Percentiles rank a stretch among this genome's conserved stretches.
Conservation (phyloP, 148 eudicot genomes). For the Oxyria digyna region DNA sequence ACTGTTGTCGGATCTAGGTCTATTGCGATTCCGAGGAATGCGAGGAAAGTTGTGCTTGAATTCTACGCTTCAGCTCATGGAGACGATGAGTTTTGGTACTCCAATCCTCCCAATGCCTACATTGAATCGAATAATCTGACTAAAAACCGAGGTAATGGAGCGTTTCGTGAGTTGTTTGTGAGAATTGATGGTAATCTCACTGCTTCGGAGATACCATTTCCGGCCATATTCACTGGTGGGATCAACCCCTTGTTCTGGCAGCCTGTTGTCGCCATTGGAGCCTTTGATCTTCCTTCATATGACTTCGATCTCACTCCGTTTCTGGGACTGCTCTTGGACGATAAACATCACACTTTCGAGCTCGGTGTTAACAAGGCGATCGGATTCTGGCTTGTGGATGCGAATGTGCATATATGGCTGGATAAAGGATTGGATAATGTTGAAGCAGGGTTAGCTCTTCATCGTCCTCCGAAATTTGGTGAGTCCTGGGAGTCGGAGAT, state of each 20-base stretch:
- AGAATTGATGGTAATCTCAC: slow-evolving; percentile 50
- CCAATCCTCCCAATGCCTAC: slow-evolving; percentile 67
- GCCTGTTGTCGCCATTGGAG: slow-evolving; percentile 75
- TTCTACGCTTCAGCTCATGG: slow-evolving; percentile 76
- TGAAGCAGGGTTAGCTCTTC: slow-evolving; percentile 22
- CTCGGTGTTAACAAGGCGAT: slow-evolving; percentile 52
- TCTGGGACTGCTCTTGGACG: slow-evolving; percentile 49
- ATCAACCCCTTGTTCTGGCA: slow-evolving; percentile 87
- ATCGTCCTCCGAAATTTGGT: slow-evolving; percentile 16
- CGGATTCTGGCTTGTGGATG: slow-evolving; percentile 74
- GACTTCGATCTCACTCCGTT: slow-evolving; percentile 74
- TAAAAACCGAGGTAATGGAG: slow-evolving; percentile 50
- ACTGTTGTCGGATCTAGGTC: slow-evolving; percentile 18
- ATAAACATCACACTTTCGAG: slow-evolving; percentile 39
- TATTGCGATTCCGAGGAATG: slow-evolving; percentile 39
- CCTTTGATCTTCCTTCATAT: slow-evolving; percentile 72
- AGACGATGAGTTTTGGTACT: slow-evolving; percentile 91
- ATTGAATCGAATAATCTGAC: slow-evolving; percentile 34
- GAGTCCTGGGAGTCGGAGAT: slow-evolving; percentile 24
- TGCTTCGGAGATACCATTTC: slow-evolving; percentile 64
- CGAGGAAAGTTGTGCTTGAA: slow-evolving; percentile 54
- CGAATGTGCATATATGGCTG: slow-evolving; percentile 81
- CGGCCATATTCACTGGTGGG: slow-evolving; percentile 75
- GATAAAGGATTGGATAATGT: slow-evolving; percentile 30
- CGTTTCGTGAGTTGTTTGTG: slow-evolving; percentile 50